Percentiles rank a stretch among this genome's conserved stretches.
Evolutionary conservation across 1,284 basidiomycete genomes (phyloP).

Genomic region (Ceratobasidium sp.): DNA sequence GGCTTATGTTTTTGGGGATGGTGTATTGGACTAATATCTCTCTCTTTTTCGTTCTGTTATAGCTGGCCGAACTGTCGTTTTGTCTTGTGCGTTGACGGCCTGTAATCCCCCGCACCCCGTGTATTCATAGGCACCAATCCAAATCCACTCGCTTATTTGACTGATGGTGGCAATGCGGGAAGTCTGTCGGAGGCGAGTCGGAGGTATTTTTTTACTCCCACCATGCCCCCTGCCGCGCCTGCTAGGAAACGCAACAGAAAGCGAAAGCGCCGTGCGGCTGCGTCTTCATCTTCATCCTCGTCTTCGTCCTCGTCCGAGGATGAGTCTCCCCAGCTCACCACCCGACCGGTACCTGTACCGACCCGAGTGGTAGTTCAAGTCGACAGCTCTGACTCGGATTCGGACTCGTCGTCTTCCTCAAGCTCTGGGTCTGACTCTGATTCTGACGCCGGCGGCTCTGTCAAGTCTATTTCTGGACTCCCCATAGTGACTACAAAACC

Average conservation of each 20-base stretch:
- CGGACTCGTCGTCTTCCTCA: constrained; percentile 53
- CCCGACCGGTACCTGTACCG: constrained; percentile 37
- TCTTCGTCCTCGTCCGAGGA: constrained; percentile 55
- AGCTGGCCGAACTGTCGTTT: constrained; percentile 7
- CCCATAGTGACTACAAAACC: constrained; percentile 35
- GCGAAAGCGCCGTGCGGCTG: constrained; percentile 59
- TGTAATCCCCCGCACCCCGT: constrained; percentile 14
- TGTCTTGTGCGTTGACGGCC: constrained; percentile 2
- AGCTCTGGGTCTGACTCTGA: constrained; percentile 51
- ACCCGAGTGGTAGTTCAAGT: constrained; percentile 53
- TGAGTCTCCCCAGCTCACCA: constrained; percentile 50
- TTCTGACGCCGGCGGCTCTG: constrained; percentile 50
- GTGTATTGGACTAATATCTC: neutral
- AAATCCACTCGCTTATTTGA: constrained; percentile 34
- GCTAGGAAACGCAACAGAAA: constrained; percentile 59
- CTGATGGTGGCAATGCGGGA: constrained; percentile 43
- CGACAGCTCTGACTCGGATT: constrained; percentile 45
- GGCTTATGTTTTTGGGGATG: constrained; percentile 18
- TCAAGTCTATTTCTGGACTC: constrained; percentile 48
- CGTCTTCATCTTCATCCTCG: constrained; percentile 57
- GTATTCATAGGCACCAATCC: constrained; percentile 37
- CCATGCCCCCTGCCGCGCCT: constrained; percentile 48
- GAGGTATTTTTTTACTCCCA: neutral
- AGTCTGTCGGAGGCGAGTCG: neutral
- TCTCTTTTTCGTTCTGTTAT: constrained; percentile 30